Percentiles rank a stretch among this genome's conserved stretches.
phyloP scores from a whole-genome alignment of 2,329 filamentous ascomycete genomes.

The Paracorniculantispora psalliotae region DNA sequence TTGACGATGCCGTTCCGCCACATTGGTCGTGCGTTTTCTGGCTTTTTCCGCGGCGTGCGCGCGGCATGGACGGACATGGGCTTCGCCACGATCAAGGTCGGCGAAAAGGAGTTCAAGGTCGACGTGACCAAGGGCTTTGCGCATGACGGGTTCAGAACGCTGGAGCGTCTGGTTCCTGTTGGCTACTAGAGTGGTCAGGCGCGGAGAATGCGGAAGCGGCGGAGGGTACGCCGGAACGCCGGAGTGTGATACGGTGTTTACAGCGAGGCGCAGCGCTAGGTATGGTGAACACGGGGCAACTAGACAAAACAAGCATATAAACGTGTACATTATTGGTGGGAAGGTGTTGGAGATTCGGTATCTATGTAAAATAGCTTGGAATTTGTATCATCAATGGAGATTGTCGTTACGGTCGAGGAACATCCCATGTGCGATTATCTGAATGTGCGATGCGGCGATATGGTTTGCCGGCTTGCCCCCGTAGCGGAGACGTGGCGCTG shows the following conservation, averaged over 20 bases:
- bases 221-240: background rate
- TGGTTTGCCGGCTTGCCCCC: too few relatives aligned
- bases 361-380: background rate
- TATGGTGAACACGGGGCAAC: background rate
- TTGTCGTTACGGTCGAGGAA: too few relatives aligned
- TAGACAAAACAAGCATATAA: background rate
- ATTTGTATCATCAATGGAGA: background rate
- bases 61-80: slow-evolving; percentile 53
- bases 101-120: slow-evolving; percentile 49
- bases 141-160: slow-evolving; percentile 52
- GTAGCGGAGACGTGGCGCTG: too few relatives aligned
- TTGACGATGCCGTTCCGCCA: slow-evolving; percentile 55
- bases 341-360: background rate
- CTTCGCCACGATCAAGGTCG: slow-evolving; percentile 46
- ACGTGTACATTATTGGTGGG: background rate
- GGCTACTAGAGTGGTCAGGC: slow-evolving; percentile 11
- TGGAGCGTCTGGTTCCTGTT: slow-evolving; percentile 49
- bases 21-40: slow-evolving; percentile 35
- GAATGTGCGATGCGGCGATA: too few relatives aligned
- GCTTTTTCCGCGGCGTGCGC: slow-evolving; percentile 41
- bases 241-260: background rate
- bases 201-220: background rate
- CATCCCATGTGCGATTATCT: too few relatives aligned
- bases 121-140: slow-evolving; percentile 54
- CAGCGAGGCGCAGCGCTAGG: background rate